Base-by-base conservation (phyloP, 176 grass and related monocot genomes). In the Leersia perrieri region DNA sequence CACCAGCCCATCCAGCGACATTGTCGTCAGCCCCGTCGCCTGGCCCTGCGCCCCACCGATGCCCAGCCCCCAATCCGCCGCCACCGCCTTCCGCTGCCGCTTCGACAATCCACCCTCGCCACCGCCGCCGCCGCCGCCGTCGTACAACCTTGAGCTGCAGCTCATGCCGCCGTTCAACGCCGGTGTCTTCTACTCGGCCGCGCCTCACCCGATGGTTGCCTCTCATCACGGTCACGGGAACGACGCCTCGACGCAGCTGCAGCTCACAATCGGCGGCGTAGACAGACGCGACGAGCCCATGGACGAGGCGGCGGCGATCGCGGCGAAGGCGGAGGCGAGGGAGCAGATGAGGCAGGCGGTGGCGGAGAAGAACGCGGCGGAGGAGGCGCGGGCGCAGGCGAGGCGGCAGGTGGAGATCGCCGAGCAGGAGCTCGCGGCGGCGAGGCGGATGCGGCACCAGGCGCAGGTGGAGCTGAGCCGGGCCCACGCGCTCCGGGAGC, bases 381-480 rank as follows among this genome's bases (percentile, higher is more conserved):
- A 93, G 30, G 92, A 95, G 70, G 88, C 90, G 4, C 85, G 95
- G 32, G 86, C 88, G 55, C 86, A 95, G 73, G 95, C 95, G 7
- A 87, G 72, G 83, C 74, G 73, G 81, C 93, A 91, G 81, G 78
- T 88, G 22, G 96, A 95, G 80, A 36, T 96, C 13, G 97, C 97
- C 20, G 93, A 99, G 81, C 88, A 87, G 78, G 97, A 99, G 80
- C 87, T 99, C 53, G 80, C 75, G 11, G 82, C 75, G 76, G 97
- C 97, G 3, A 93, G 90, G 80, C 81, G 97, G 62, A 90, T 95
- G 42, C 87, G 97, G 82, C 89, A 89, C 22, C 91, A 92, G 53
- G 93, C 97, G 47, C 90, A 93, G 89, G 71, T 81, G 60, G 97
- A 99, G 85, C 93, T 99, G n/a, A 83, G 79, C 81, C 89, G 91